Conservation (phyloP, 768 basidiomycete genomes). For the Xerocomus spinulosus region DNA sequence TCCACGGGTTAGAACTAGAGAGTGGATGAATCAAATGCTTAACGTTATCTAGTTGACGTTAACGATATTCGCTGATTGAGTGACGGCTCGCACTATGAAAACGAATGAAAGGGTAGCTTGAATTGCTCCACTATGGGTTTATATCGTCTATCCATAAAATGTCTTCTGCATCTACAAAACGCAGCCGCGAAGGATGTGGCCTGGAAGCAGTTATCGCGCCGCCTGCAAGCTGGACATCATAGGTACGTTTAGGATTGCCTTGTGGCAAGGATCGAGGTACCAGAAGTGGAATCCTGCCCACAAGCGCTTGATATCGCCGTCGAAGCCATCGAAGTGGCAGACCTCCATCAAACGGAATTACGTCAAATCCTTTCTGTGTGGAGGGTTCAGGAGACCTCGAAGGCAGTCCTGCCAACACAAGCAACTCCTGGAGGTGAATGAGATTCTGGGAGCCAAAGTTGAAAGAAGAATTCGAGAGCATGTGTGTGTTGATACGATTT, state of each 20-base stretch:
- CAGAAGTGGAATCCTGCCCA: conserved; percentile 57
- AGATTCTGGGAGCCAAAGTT: conserved; percentile 40
- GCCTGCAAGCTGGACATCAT: conserved; percentile 30
- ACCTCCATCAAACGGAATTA: conserved; percentile 16
- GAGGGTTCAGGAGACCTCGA: conserved; percentile 28
- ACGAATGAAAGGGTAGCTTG: background rate
- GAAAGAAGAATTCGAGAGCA: conserved; percentile 26
- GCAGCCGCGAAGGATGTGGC: conserved; percentile 17
- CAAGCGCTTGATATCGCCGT: conserved; percentile 55
- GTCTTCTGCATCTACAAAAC: conserved; percentile 28
- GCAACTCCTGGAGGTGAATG: conserved; percentile 42
- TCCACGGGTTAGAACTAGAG: conserved; percentile 74
- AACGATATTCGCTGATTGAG: conserved; percentile 1
- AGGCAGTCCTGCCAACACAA: conserved; percentile 39
- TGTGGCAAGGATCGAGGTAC: conserved; percentile 24
- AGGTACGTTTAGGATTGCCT: conserved; percentile 12
- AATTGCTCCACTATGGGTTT: too few species aligned
- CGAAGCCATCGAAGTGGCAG: conserved; percentile 33
- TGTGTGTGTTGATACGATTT: conserved; percentile 3
- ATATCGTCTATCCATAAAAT: conserved; percentile 31
- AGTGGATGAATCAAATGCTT: conserved; percentile 36
- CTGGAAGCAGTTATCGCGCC: conserved; percentile 26
- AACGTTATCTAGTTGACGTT: conserved; percentile 17
- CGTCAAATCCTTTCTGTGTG: background rate
- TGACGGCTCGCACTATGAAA: background rate